These are phyloP conservation scores for Lupinus albus DNA, from an alignment of 306 rosid species.

Conservation along the genomic window DNA sequence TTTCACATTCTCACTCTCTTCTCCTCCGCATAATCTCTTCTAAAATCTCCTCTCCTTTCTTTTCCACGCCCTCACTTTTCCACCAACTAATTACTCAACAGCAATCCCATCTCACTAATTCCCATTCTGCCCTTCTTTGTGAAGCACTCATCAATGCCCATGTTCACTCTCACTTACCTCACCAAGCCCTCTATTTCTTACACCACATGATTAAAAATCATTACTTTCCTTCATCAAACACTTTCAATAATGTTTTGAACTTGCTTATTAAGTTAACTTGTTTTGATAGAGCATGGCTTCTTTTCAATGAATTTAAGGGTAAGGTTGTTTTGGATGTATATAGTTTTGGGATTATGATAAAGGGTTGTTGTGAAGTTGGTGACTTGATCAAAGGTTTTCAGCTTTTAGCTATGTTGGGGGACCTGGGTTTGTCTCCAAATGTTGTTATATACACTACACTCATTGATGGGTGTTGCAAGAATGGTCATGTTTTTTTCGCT, in stretches of 20 bases:
- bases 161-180: constrained; percentile 52
- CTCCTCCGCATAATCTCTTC: constrained; percentile 57
- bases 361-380: constrained; percentile 67
- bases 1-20: constrained; percentile 54
- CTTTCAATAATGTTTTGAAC: constrained; percentile 59
- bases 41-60: constrained; percentile 43
- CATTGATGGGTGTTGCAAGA: constrained; percentile 82
- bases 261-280: constrained; percentile 51
- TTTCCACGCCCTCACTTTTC: constrained; percentile 54
- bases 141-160: constrained; percentile 65
- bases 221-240: constrained; percentile 52
- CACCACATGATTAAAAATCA: constrained; percentile 54
- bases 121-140: constrained; percentile 34
- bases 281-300: constrained; percentile 56
- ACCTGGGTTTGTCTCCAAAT: constrained; percentile 56
- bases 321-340: constrained; percentile 53
- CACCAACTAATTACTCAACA: constrained; percentile 38
- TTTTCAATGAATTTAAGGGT: constrained; percentile 52
- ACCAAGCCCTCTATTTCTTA: constrained; percentile 56
- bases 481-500: constrained; percentile 60
- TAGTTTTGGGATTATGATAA: constrained; percentile 76
- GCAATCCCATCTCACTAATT: constrained; percentile 34
- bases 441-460: constrained; percentile 69
- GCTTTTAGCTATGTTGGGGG: constrained; percentile 56
- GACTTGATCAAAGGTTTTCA: constrained; percentile 61